These are phyloP conservation scores for Magnolia changhungtana DNA, from an alignment of 164 flowering plant species.

Conservation along the genomic window DNA sequence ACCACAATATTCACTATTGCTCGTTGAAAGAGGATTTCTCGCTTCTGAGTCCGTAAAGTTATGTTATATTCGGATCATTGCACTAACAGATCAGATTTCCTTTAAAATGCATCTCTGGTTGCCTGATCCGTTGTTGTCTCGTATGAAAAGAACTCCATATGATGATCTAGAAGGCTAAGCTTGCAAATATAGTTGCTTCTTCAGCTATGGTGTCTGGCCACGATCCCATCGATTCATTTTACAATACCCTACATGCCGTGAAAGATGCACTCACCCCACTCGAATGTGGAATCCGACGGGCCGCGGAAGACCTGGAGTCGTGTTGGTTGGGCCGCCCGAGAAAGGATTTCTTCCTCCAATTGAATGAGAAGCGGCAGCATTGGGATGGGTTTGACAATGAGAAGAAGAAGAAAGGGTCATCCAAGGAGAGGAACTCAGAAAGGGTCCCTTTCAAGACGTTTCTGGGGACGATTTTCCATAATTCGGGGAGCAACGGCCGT, in stretches of 20 bases:
- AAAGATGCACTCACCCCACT: constrained; percentile 60
- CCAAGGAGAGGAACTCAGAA: constrained; percentile 14
- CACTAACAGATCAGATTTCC: too few species aligned
- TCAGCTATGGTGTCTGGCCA: constrained; percentile 11
- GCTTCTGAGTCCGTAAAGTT: too few species aligned
- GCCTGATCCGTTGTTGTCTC: too few species aligned
- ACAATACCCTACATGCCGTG: constrained; percentile 55
- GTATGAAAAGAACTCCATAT: too few species aligned
- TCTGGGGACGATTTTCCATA: constrained; percentile 42
- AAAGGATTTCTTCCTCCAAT: constrained; percentile 13
- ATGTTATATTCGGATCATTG: too few species aligned
- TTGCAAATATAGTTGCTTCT: background rate
- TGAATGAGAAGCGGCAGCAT: constrained; percentile 32
- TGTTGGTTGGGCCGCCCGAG: constrained; percentile 31
- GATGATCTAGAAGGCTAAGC: too few species aligned
- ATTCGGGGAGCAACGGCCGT: constrained; percentile 23
- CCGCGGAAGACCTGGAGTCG: constrained; percentile 64
- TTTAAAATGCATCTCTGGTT: too few species aligned
- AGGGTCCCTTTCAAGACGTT: constrained; percentile 52
- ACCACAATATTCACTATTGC: too few species aligned
- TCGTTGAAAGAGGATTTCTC: too few species aligned
- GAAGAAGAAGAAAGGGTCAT: constrained; percentile 38
- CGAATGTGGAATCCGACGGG: constrained; percentile 60
- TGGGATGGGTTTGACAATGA: constrained; percentile 29
- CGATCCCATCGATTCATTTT: constrained; percentile 58